Percentiles rank a stretch among this genome's conserved stretches.
Evolutionary conservation across 2,329 filamentous ascomycete genomes (phyloP).

Genomic region (Phialophora chinensis): DNA sequence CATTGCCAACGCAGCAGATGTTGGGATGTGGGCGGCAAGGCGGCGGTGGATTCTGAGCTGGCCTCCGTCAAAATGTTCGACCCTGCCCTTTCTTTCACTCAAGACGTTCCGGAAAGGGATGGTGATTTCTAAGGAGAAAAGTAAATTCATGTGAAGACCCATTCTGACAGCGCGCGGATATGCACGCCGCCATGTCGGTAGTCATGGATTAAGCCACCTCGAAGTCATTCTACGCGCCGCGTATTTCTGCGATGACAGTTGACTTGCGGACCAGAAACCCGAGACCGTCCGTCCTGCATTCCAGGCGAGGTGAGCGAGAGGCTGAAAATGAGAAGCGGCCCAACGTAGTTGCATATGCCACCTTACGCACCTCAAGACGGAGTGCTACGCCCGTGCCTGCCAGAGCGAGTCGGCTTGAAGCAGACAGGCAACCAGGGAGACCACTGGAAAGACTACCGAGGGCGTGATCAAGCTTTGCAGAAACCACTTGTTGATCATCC

Average conservation of each 20-base stretch:
- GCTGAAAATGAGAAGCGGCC: not conserved
- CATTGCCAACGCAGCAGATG: slow-evolving; percentile 34
- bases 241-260: not conserved
- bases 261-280: slow-evolving; percentile 1
- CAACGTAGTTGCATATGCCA: slow-evolving; percentile 1
- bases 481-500: not conserved
- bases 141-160: not conserved
- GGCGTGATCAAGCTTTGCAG: slow-evolving; percentile 17
- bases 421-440: not conserved
- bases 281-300: not conserved
- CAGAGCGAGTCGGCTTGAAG: not conserved
- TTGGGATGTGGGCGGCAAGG: slow-evolving; percentile 28
- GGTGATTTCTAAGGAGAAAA: not conserved
- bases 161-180: not conserved
- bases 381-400: not conserved
- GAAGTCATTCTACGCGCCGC: not conserved
- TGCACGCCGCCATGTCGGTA: not conserved
- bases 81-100: slow-evolving; percentile 1
- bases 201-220: not conserved
- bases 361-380: not conserved
- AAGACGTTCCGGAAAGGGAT: not conserved
- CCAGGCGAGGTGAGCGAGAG: not conserved
- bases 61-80: not conserved
- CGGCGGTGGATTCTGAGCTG: slow-evolving; percentile 10
- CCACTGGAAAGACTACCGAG: not conserved